Conservation (phyloP, 73 alveolate species). For the Blepharisma japonicum region DNA sequence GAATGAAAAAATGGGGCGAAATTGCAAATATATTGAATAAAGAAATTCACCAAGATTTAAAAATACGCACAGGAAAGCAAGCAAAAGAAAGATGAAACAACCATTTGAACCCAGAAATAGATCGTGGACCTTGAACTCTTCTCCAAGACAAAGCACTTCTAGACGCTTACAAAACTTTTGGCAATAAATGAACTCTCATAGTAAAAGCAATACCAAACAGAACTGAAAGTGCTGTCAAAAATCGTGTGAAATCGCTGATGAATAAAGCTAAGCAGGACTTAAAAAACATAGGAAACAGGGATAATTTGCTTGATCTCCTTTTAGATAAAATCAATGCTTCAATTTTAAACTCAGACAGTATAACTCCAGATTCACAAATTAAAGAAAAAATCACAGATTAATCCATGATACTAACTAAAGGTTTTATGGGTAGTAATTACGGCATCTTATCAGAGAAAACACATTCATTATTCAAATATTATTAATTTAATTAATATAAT, state of each 20-base stretch:
- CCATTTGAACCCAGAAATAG: background rate
- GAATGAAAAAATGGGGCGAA: background rate
- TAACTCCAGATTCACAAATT: too few relatives aligned
- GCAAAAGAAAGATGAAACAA: background rate
- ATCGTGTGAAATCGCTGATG: background rate
- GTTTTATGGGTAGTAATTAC: too few relatives aligned
- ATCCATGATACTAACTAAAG: too few relatives aligned
- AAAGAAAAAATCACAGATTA: too few relatives aligned
- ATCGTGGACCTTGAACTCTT: background rate
- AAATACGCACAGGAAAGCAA: background rate
- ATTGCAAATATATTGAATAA: background rate
- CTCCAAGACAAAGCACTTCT: background rate
- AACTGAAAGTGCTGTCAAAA: constrained; percentile 14
- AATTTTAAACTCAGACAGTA: too few relatives aligned
- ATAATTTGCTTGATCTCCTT: too few relatives aligned
- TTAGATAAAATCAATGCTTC: too few relatives aligned
- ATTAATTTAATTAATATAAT: too few relatives aligned
- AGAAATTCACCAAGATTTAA: background rate
- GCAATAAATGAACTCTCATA: background rate
- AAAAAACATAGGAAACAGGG: too few relatives aligned
- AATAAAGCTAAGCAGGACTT: background rate
- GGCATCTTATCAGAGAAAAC: too few relatives aligned
- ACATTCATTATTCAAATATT: too few relatives aligned
- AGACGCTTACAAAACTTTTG: background rate
- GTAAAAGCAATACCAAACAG: background rate